phyloP scores from a whole-genome alignment of 192 early-diverging fungal species.

The Linnemannia hyalina region DNA sequence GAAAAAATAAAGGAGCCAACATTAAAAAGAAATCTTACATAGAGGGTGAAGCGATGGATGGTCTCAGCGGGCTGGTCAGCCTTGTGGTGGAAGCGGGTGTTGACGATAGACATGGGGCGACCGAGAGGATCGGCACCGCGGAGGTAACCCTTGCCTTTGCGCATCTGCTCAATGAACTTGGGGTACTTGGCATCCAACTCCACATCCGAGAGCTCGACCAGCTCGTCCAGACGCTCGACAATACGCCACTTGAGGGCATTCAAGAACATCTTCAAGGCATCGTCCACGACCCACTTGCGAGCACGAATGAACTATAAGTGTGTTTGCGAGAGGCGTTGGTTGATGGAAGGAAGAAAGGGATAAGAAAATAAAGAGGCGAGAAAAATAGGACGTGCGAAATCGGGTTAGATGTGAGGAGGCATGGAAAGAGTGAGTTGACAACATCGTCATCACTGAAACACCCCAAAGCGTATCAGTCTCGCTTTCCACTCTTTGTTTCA shows the following conservation, averaged over 20 bases:
- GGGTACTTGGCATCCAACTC: conserved; percentile 60
- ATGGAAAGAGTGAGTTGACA: not conserved
- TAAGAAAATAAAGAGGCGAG: not conserved
- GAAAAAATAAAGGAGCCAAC: not conserved
- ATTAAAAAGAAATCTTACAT: conserved; percentile 59
- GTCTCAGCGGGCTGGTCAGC: conserved; percentile 72
- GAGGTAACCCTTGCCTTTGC: conserved; percentile 61
- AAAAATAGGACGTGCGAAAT: not conserved
- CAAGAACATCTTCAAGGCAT: conserved; percentile 80
- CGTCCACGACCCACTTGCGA: conserved; percentile 89
- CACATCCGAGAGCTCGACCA: conserved; percentile 62
- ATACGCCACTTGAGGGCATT: conserved; percentile 83
- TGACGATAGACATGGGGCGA: conserved; percentile 65
- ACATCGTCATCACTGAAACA: not conserved
- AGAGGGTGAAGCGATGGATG: conserved; percentile 76
- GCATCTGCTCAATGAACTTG: conserved; percentile 57
- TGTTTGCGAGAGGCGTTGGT: not conserved
- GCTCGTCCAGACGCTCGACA: conserved; percentile 65
- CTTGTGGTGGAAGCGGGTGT: conserved; percentile 66
- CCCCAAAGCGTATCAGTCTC: not conserved
- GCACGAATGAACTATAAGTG: conserved; percentile 79
- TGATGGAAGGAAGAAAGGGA: not conserved
- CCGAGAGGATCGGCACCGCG: conserved; percentile 64
- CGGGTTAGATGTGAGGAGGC: not conserved
- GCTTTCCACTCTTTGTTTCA: not conserved